A percentile compares a stretch with the other conserved stretches of the same genome.
These are phyloP conservation scores for Lepiota venenata DNA, from an alignment of 768 basidiomycete species.

Conservation along the genomic window DNA sequence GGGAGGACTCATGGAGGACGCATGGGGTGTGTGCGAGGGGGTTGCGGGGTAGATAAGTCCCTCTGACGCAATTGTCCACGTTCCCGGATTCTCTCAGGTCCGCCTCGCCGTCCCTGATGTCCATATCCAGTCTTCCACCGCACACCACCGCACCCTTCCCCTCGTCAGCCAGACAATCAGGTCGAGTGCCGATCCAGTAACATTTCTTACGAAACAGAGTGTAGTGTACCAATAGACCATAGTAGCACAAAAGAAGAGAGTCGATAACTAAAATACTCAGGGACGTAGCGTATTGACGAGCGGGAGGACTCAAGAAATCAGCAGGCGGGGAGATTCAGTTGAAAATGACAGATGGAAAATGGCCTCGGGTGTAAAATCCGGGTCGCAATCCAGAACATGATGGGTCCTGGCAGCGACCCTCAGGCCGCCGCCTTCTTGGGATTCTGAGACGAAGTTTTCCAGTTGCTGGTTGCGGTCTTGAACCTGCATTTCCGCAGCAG, in stretches of 20 bases:
- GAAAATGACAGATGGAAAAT: conserved; percentile 4
- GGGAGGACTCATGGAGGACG: neutral
- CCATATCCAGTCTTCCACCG: conserved; percentile 1
- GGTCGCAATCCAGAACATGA: neutral
- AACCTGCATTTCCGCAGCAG: conserved; percentile 41
- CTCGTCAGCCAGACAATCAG: neutral
- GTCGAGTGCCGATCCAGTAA: too few relatives aligned
- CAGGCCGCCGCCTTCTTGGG: conserved; percentile 40
- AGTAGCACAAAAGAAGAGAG: conserved; percentile 23
- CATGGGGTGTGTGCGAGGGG: neutral
- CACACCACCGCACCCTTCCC: neutral
- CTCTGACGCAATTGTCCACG: conserved; percentile 8
- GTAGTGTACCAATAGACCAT: conserved; percentile 16
- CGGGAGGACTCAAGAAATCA: conserved; percentile 6
- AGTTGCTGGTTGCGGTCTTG: conserved; percentile 72
- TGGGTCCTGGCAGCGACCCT: conserved; percentile 2
- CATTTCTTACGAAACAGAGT: neutral
- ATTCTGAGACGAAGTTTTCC: conserved; percentile 74
- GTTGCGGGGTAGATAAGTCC: neutral
- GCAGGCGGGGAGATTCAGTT: neutral
- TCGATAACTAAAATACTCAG: neutral
- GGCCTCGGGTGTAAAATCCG: neutral
- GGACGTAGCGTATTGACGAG: neutral
- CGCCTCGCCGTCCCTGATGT: conserved; percentile 5
- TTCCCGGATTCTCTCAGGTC: conserved; percentile 3